A percentile compares a stretch with the other conserved stretches of the same genome.
phyloP scores from a whole-genome alignment of 169 alveolate genomes.

The Plasmodium gaboni region DNA sequence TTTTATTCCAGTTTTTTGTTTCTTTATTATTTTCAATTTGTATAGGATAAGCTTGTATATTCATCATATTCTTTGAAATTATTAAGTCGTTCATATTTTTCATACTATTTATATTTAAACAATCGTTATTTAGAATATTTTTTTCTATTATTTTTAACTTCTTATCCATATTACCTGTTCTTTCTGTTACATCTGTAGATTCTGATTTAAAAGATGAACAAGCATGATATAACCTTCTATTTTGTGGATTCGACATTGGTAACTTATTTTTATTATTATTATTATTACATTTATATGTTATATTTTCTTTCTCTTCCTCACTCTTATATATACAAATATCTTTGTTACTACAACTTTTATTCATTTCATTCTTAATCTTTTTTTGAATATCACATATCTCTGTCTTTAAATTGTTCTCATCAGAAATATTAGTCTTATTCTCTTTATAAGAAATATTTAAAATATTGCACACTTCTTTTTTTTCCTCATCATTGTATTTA shows the following conservation, averaged over 20 bases:
- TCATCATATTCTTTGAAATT: slow-evolving; percentile 8
- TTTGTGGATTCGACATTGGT: neutral
- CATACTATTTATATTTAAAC: neutral
- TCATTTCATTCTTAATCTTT: neutral
- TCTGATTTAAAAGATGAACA: slow-evolving; percentile 50
- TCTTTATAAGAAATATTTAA: neutral
- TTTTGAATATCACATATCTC: neutral
- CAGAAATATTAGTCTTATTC: too few species aligned
- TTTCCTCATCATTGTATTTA: slow-evolving; percentile 9
- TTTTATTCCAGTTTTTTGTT: neutral
- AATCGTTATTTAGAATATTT: neutral
- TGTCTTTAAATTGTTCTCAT: too few species aligned
- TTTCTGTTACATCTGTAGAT: slow-evolving; percentile 69
- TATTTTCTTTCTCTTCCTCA: slow-evolving; percentile 11
- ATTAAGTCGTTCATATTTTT: neutral
- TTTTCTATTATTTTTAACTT: slow-evolving; percentile 3
- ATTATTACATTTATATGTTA: neutral
- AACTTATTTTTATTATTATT: neutral
- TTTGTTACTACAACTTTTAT: too few species aligned
- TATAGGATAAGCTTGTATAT: slow-evolving; percentile 32
- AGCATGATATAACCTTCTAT: neutral
- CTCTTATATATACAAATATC: too few species aligned
- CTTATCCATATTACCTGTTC: slow-evolving; percentile 1
- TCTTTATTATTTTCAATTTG: neutral
- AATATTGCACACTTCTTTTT: neutral